A percentile compares a stretch with the other conserved stretches of the same genome.
Evolutionary conservation across 768 basidiomycete genomes (phyloP).

Genomic region (Tricholoma hemisulphureum): DNA sequence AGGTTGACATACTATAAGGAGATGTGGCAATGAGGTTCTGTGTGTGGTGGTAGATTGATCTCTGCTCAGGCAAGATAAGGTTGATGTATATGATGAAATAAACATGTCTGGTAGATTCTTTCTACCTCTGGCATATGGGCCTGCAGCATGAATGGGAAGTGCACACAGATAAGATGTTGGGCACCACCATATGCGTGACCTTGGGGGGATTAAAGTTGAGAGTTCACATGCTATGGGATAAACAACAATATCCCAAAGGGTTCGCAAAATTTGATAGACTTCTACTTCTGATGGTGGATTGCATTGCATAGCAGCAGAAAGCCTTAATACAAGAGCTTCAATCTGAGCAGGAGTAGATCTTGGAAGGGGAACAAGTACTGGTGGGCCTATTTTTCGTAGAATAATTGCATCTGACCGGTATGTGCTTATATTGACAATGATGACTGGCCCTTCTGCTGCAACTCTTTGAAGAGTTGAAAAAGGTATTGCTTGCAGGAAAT

Average conservation of each 20-base stretch:
- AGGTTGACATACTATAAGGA: neutral
- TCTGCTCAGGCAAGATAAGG: neutral
- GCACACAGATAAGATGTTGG: neutral
- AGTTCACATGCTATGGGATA: neutral
- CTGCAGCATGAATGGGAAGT: constrained; percentile 1
- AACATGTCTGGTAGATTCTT: neutral
- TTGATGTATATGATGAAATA: neutral
- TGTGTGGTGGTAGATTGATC: neutral
- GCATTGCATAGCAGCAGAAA: too few species aligned
- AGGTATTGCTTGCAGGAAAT: neutral
- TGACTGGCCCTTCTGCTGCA: neutral
- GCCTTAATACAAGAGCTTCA: too few species aligned
- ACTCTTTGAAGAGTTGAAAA: neutral
- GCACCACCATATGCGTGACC: constrained; percentile 1
- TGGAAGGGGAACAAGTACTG: neutral
- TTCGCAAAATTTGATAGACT: neutral
- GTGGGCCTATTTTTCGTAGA: neutral
- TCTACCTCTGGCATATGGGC: neutral
- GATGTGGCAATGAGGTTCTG: neutral
- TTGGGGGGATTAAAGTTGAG: neutral
- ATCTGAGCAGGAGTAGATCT: neutral
- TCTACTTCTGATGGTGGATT: neutral
- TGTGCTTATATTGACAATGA: neutral
- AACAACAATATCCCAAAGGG: neutral
- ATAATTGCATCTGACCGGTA: neutral